Percentiles rank a stretch among this genome's conserved stretches.
These are phyloP conservation scores for Bretziella fagacearum DNA, from an alignment of 2,329 filamentous ascomycete genomes.

Conservation along the genomic window DNA sequence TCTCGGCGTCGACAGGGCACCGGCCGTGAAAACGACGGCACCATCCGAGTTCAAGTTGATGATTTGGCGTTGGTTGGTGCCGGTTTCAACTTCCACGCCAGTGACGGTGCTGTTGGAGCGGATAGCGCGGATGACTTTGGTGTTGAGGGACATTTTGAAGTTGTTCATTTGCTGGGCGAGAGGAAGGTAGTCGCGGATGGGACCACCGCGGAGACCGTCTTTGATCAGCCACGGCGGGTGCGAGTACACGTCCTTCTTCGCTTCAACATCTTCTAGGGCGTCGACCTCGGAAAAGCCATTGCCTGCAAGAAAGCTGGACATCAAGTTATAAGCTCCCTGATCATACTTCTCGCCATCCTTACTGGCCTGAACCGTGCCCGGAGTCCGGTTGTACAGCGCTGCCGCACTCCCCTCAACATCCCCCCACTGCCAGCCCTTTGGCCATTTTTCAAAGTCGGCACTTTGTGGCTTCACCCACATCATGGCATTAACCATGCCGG, in stretches of 20 bases:
- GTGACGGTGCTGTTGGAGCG: constrained; percentile 44
- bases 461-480: constrained; percentile 44
- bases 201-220: constrained; percentile 49
- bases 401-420: constrained; percentile 43
- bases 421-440: constrained; percentile 48
- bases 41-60: constrained; percentile 27
- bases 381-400: constrained; percentile 52
- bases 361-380: constrained; percentile 49
- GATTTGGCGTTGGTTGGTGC: constrained; percentile 31
- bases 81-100: constrained; percentile 47
- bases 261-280: constrained; percentile 38
- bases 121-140: constrained; percentile 48
- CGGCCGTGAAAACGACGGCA: constrained; percentile 39
- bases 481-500: constrained; percentile 48
- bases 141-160: constrained; percentile 50
- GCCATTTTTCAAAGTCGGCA: constrained; percentile 60
- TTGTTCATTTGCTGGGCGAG: constrained; percentile 40
- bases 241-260: constrained; percentile 49
- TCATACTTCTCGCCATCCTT: constrained; percentile 49
- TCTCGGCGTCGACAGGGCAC: constrained; percentile 51
- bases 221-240: constrained; percentile 51
- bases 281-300: constrained; percentile 44
- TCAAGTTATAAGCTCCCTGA: constrained; percentile 46
- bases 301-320: constrained; percentile 40
- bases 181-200: constrained; percentile 54